phyloP scores from a whole-genome alignment of 805 yeast species.

The Hanseniaspora singularis region DNA sequence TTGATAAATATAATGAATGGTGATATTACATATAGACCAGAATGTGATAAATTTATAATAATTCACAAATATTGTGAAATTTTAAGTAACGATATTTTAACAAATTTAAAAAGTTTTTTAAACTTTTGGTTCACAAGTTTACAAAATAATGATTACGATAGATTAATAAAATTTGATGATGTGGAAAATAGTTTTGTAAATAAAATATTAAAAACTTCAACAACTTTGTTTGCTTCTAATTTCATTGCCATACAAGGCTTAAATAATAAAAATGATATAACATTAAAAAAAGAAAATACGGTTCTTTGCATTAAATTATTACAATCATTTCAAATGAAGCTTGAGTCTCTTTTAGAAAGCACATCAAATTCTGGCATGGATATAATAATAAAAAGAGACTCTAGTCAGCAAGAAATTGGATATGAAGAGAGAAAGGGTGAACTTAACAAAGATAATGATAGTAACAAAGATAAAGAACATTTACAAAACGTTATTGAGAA shows the following conservation, averaged over 20 bases:
- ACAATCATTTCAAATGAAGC: slow-evolving; percentile 1
- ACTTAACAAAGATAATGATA: neutral
- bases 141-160: neutral
- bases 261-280: slow-evolving; percentile 1
- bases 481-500: neutral
- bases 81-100: neutral
- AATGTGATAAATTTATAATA: slow-evolving; percentile 3
- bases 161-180: neutral
- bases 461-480: neutral
- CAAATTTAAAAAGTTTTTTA: slow-evolving; percentile 4
- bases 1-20: neutral
- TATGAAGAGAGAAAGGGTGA: neutral
- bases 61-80: slow-evolving; percentile 4
- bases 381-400: too few relatives aligned
- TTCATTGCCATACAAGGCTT: slow-evolving; percentile 10
- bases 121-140: slow-evolving; percentile 6
- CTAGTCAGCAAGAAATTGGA: too few relatives aligned
- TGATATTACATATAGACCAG: slow-evolving; percentile 4
- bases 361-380: neutral
- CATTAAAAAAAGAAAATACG: slow-evolving; percentile 5
- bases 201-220: neutral
- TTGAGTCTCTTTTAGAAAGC: neutral
- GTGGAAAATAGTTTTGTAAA: neutral
- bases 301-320: slow-evolving; percentile 5
- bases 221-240: slow-evolving; percentile 3